Evolutionary conservation across 495 filamentous ascomycete species (phyloP), one percentile per base, ranked within the genome.

Genomic region (Aspergillus bertholletiae): DNA sequence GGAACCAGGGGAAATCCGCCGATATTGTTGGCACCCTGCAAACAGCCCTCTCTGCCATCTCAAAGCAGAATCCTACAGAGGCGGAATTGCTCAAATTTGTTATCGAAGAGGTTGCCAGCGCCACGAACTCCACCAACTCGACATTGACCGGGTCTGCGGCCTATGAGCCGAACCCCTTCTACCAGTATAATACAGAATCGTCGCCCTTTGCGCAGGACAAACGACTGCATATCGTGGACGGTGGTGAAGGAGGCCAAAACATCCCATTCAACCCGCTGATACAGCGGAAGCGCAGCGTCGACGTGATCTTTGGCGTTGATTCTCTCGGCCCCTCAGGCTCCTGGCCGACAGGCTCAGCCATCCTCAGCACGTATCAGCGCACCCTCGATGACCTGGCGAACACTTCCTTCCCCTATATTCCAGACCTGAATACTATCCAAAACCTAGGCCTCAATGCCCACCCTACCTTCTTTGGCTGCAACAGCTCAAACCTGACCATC

Each of bases 401-500:
- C 47, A 96, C 92, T 6, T 72, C 80, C 2, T 96, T 96, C 76
- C 89, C 92, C 0, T 59, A 79, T 9, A 76, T 96, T 6, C 92
- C 92, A 3, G 89, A 90, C 68, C 69, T 74, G 44, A 85, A 89
- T 74, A 92, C 90, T 4, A 93, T 97, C 70, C 68, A 96, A 57
- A 90, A 93, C 71, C 80, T 88, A 0, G 87, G 86, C 32, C 76
- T 97, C 12, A 97, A 95, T 80, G 79, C 71, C 57, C 81, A 79
- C 17, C 92, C 92, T 5, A 89, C 89, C 7, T 96, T 97, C 75
- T 97, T 97, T 71, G 92, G 92, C 58, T 97, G 92, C 73, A 73
- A 90, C 69, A 74, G 73, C 23, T 69, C 71, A 54, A 93, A 95
- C 69, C 46, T 55, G 21, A 59, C 61, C 0, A 58, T 60, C 13